phyloP scores from a whole-genome alignment of 176 grass and related monocot genomes.

The Aegilops sharonensis region DNA sequence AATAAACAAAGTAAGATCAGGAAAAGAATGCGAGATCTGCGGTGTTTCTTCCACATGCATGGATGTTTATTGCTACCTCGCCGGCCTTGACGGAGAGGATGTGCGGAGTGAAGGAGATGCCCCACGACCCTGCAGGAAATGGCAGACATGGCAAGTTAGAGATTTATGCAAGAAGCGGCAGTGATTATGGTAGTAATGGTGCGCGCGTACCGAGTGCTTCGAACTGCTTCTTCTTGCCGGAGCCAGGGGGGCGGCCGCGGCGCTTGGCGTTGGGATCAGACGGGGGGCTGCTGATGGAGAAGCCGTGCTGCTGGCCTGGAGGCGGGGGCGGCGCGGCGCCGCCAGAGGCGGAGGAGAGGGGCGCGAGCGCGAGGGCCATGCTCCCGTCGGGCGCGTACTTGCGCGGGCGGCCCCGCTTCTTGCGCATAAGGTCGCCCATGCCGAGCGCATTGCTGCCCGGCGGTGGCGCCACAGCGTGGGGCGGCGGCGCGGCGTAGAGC shows the following conservation, averaged over 20 bases:
- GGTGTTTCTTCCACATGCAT: not conserved
- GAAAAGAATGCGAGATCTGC: slow-evolving; percentile 33
- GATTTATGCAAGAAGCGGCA: slow-evolving; percentile 20
- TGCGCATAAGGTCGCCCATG: slow-evolving; percentile 72
- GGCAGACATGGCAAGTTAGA: not conserved
- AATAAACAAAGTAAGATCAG: not conserved
- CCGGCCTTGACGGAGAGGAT: slow-evolving; percentile 88
- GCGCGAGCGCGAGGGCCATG: slow-evolving; percentile 78
- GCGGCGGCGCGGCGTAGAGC: slow-evolving; percentile 37
- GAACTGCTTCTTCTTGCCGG: slow-evolving; percentile 97
- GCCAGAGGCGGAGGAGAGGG: slow-evolving; percentile 56
- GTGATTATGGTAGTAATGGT: not conserved
- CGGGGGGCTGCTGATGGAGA: slow-evolving; percentile 62
- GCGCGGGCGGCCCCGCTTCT: slow-evolving; percentile 92
- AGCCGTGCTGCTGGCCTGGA: slow-evolving; percentile 39
- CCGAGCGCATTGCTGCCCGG: slow-evolving; percentile 42
- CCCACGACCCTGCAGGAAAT: slow-evolving; percentile 68
- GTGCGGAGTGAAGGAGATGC: slow-evolving; percentile 94
- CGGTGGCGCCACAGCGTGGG: not conserved
- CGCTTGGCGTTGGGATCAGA: slow-evolving; percentile 81
- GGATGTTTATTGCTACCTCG: slow-evolving; percentile 52
- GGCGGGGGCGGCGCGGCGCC: slow-evolving; percentile 2
- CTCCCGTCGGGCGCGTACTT: slow-evolving; percentile 92
- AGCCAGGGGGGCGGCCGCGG: slow-evolving; percentile 85
- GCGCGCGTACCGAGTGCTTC: slow-evolving; percentile 81